phyloP scores from a whole-genome alignment of 2,329 filamentous ascomycete genomes.

The Botryotinia globosa region DNA sequence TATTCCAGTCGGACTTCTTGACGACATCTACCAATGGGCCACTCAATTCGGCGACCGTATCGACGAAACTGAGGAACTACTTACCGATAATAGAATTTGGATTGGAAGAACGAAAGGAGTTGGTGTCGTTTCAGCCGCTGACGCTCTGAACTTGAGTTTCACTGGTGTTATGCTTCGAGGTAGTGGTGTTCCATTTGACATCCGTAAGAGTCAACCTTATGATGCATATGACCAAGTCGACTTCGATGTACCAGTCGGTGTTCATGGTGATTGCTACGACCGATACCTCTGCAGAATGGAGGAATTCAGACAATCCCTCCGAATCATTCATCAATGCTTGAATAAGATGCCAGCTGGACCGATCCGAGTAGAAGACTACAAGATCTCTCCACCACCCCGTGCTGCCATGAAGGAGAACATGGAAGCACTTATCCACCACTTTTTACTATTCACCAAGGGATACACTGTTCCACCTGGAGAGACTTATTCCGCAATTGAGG shows the following conservation, averaged over 20 bases:
- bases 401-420: constrained; percentile 99
- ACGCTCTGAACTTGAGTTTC: constrained; percentile 97
- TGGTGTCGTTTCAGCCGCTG: constrained; percentile 84
- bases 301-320: constrained; percentile 96
- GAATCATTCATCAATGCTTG: constrained; percentile 97
- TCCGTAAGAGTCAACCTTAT: constrained; percentile 95
- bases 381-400: constrained; percentile 92
- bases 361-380: constrained; percentile 96
- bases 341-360: constrained; percentile 98
- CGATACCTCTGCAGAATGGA: constrained; percentile 99
- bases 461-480: constrained; percentile 96
- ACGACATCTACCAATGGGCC: constrained; percentile 99
- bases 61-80: constrained; percentile 96
- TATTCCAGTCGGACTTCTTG: constrained; percentile 86
- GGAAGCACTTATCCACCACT: constrained; percentile 99
- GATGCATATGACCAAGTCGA: constrained; percentile 98
- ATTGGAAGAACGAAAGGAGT: constrained; percentile 87
- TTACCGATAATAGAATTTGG: constrained; percentile 99
- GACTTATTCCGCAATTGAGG: constrained; percentile 97
- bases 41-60: constrained; percentile 98
- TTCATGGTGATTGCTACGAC: constrained; percentile 98
- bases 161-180: constrained; percentile 97
- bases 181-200: constrained; percentile 92
- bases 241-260: constrained; percentile 94
- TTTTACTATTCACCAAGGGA: constrained; percentile 97